These are phyloP conservation scores for Hypoxylon sp. DNA, from an alignment of 2,329 filamentous ascomycete species.

Conservation along the genomic window DNA sequence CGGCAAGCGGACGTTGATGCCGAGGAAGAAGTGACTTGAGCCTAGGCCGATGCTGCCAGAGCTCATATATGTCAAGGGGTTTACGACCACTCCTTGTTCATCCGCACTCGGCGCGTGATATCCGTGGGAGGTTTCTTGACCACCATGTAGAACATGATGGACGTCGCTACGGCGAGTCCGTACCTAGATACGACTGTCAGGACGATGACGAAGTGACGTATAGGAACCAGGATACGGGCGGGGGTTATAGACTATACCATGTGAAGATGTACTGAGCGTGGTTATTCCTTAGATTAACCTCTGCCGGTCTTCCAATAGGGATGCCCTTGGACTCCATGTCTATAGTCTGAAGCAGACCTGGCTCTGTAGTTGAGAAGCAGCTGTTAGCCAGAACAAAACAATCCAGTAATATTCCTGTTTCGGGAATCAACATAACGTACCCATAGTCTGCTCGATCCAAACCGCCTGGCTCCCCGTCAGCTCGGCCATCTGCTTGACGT, in stretches of 20 bases:
- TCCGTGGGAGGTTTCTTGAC: slow-evolving; percentile 84
- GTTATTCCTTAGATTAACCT: slow-evolving; percentile 95
- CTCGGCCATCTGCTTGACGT: slow-evolving; percentile 89
- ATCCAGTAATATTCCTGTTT: slow-evolving; percentile 1
- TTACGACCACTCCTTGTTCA: slow-evolving; percentile 76
- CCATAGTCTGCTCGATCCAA: slow-evolving; percentile 96
- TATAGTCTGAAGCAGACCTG: slow-evolving; percentile 78
- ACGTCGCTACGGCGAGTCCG: slow-evolving; percentile 81
- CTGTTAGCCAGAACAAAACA: slow-evolving; percentile 34
- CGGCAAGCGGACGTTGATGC: slow-evolving; percentile 52
- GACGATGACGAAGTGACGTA: neutral
- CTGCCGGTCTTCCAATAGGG: slow-evolving; percentile 85
- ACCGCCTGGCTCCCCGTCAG: slow-evolving; percentile 84
- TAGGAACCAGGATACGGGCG: neutral
- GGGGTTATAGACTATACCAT: slow-evolving; percentile 69
- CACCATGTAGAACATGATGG: slow-evolving; percentile 97
- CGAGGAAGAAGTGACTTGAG: slow-evolving; percentile 49
- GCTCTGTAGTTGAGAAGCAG: slow-evolving; percentile 59
- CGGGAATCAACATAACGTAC: slow-evolving; percentile 59
- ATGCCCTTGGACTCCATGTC: slow-evolving; percentile 82
- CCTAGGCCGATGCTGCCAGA: neutral
- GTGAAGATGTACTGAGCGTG: slow-evolving; percentile 99
- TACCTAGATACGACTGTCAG: slow-evolving; percentile 67
- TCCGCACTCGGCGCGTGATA: slow-evolving; percentile 74
- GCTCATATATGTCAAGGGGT: slow-evolving; percentile 11